Evolutionary conservation across 805 yeast genomes (phyloP).

Genomic region (Candida pseudoglaebosa): DNA sequence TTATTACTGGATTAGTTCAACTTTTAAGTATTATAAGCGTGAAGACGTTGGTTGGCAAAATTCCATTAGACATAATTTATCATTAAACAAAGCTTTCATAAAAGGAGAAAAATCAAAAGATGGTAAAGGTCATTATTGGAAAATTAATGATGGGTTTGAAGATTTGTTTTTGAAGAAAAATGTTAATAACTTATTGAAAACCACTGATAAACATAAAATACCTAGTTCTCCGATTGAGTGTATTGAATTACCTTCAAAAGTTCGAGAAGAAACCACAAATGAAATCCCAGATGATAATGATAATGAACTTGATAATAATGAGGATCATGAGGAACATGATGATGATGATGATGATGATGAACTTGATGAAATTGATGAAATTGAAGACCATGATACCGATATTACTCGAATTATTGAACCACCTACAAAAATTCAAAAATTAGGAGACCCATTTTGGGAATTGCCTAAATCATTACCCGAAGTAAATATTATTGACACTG

Average conservation of each 20-base stretch:
- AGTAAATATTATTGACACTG: conserved; percentile 4
- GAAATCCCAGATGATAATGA: conserved; percentile 5
- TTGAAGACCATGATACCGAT: conserved; percentile 17
- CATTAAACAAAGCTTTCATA: conserved; percentile 87
- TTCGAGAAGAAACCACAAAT: background rate
- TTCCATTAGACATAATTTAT: conserved; percentile 90
- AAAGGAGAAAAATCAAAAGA: conserved; percentile 89
- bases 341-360: conserved; percentile 7
- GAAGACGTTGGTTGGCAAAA: conserved; percentile 97
- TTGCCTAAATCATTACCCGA: conserved; percentile 1
- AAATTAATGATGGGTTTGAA: conserved; percentile 79
- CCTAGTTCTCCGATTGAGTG: conserved; percentile 2
- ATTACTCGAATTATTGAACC: conserved; percentile 12
- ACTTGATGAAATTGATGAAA: conserved; percentile 16
- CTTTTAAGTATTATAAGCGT: conserved; percentile 76
- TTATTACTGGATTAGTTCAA: conserved; percentile 85
- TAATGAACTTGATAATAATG: conserved; percentile 14
- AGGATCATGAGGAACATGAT: conserved; percentile 10
- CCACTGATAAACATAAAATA: conserved; percentile 1
- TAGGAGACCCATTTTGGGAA: conserved; percentile 6
- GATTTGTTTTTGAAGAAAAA: conserved; percentile 60
- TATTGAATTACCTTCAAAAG: conserved; percentile 8
- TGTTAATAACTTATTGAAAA: background rate
- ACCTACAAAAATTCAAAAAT: conserved; percentile 14
- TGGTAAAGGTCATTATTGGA: conserved; percentile 93